phyloP scores from a whole-genome alignment of 805 yeast species.

The Ogataea pignaliae region DNA sequence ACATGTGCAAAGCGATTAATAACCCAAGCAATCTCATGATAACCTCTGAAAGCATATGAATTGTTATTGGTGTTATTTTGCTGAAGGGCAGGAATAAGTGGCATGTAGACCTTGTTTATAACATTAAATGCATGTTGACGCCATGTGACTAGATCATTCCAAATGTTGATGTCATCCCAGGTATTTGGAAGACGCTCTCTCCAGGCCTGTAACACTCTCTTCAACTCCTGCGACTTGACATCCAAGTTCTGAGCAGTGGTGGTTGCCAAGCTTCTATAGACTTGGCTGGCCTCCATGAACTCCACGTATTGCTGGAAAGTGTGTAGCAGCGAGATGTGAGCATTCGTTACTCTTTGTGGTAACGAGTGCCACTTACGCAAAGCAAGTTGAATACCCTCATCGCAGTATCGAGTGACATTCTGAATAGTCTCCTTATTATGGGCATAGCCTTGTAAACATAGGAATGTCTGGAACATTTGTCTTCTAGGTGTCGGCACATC shows the following conservation, averaged over 20 bases:
- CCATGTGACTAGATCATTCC: conserved; percentile 99
- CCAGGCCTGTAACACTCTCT: conserved; percentile 96
- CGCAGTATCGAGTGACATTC: conserved; percentile 81
- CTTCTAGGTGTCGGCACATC: conserved; percentile 98
- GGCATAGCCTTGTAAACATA: conserved; percentile 88
- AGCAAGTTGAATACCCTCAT: conserved; percentile 93
- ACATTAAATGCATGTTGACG: conserved; percentile 97
- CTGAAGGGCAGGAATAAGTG: conserved; percentile 81
- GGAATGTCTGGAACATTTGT: conserved; percentile 91
- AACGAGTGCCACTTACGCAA: conserved; percentile 89
- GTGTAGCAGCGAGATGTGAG: conserved; percentile 87
- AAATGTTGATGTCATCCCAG: conserved; percentile 96
- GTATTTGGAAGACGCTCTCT: conserved; percentile 92
- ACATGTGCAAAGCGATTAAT: conserved; percentile 98
- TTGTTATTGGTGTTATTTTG: conserved; percentile 70
- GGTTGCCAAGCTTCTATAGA: conserved; percentile 78
- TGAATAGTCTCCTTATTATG: conserved; percentile 84
- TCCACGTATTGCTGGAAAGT: conserved; percentile 97
- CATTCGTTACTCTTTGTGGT: conserved; percentile 69
- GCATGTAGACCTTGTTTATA: conserved; percentile 89
- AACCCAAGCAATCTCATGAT: conserved; percentile 99
- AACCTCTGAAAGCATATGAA: conserved; percentile 95
- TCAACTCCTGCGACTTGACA: conserved; percentile 87
- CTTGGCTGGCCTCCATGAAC: conserved; percentile 94
- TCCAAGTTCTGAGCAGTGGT: conserved; percentile 93